Percentiles rank a stretch among this genome's conserved stretches.
These are phyloP conservation scores for Strigomonas culicis DNA, from an alignment of 208 protist genomes.

Conservation along the genomic window DNA sequence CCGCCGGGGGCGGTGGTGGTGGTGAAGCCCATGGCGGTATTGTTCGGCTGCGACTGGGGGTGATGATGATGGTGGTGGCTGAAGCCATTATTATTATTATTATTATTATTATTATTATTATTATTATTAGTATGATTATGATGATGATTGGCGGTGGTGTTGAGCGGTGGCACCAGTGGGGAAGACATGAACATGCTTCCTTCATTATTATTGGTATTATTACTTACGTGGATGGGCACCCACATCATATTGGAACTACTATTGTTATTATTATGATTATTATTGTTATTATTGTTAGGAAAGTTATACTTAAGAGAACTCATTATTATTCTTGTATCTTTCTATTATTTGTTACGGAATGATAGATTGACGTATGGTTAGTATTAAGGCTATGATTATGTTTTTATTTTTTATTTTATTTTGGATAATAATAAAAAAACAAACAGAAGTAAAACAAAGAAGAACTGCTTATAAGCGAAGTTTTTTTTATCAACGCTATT, in stretches of 20 bases:
- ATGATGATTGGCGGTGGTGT: neutral
- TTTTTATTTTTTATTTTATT: neutral
- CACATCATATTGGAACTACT: neutral
- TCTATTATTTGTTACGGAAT: neutral
- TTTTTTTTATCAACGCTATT: neutral
- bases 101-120: slow-evolving; percentile 5
- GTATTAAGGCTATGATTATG: neutral
- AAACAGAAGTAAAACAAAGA: neutral
- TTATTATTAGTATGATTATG: neutral
- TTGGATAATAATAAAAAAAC: no score
- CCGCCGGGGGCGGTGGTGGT: neutral
- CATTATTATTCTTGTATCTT: slow-evolving; percentile 8
- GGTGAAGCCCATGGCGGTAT: neutral
- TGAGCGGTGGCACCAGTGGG: neutral
- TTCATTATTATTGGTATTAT: neutral
- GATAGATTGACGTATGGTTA: neutral
- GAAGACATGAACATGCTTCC: neutral
- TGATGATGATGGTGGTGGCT: neutral
- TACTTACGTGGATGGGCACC: neutral
- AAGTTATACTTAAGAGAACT: neutral
- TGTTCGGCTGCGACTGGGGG: no score
- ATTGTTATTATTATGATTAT: slow-evolving; percentile 5
- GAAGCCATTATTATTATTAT: neutral
- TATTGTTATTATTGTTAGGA: slow-evolving; percentile 2
- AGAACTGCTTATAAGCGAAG: neutral